Evolutionary conservation across 208 protist genomes (phyloP).

Genomic region (Porcisia deanei): DNA sequence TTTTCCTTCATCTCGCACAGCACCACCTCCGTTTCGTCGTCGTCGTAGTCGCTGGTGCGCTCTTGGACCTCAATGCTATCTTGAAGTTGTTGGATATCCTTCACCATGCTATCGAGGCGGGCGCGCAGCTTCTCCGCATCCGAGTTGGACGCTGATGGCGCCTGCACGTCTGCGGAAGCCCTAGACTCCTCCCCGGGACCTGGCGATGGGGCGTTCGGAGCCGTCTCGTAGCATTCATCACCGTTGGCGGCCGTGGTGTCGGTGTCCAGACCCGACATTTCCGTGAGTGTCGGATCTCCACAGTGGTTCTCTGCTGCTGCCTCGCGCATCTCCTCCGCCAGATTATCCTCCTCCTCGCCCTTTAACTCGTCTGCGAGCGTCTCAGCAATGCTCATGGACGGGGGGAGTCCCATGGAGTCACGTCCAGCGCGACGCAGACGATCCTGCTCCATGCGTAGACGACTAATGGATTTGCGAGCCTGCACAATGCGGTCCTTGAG

Average conservation of each 20-base stretch:
- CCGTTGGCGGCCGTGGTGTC: slow-evolving; percentile 9
- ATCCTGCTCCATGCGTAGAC: slow-evolving; percentile 87
- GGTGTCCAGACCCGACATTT: background rate
- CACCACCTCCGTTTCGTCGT: slow-evolving; percentile 65
- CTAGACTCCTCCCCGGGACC: slow-evolving; percentile 8
- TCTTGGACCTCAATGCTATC: slow-evolving; percentile 62
- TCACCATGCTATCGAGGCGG: slow-evolving; percentile 75
- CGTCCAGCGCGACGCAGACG: slow-evolving; percentile 70
- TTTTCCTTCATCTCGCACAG: slow-evolving; percentile 81
- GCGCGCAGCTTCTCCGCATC: slow-evolving; percentile 59
- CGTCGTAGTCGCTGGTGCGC: slow-evolving; percentile 51
- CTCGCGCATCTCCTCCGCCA: slow-evolving; percentile 27
- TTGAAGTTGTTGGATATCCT: slow-evolving; percentile 80
- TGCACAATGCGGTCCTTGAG: slow-evolving; percentile 80
- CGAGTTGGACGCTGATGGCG: slow-evolving; percentile 8
- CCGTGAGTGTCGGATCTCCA: background rate
- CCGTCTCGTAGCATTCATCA: slow-evolving; percentile 2
- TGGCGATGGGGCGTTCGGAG: background rate
- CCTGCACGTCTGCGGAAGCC: background rate
- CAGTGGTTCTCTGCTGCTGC: slow-evolving; percentile 14
- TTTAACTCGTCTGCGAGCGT: slow-evolving; percentile 62
- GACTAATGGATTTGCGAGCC: slow-evolving; percentile 66
- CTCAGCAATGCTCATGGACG: slow-evolving; percentile 79
- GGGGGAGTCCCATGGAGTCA: slow-evolving; percentile 61
- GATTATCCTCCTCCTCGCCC: slow-evolving; percentile 32